A percentile compares a stretch with the other conserved stretches of the same genome.
phyloP scores from a whole-genome alignment of 2,329 filamentous ascomycete genomes.

The Endoconidiophora polonica region DNA sequence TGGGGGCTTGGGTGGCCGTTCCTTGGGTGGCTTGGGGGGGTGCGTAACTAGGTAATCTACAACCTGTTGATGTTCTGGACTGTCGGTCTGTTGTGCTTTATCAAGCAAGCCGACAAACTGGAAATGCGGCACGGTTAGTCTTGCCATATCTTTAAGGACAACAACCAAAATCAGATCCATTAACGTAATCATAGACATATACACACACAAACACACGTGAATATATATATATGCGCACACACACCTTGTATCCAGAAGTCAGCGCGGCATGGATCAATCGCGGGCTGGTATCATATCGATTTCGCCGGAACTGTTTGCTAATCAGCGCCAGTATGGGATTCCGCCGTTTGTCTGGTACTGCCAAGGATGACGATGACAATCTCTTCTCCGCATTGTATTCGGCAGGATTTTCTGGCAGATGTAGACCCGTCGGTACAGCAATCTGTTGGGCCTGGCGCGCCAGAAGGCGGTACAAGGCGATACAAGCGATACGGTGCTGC shows the following conservation, averaged over 20 bases:
- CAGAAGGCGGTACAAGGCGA: constrained; percentile 58
- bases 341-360: constrained; percentile 12
- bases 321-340: constrained; percentile 41
- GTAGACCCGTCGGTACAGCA: constrained; percentile 30
- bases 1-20: constrained; percentile 14
- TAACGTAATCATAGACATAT: too few species aligned
- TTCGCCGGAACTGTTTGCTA: constrained; percentile 43
- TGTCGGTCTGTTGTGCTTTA: constrained; percentile 23
- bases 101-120: constrained; percentile 28
- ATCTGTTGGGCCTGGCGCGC: constrained; percentile 39
- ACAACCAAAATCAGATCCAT: not conserved
- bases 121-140: not conserved
- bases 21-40: constrained; percentile 7
- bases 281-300: constrained; percentile 39
- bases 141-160: not conserved
- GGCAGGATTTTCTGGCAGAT: constrained; percentile 9
- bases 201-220: too few species aligned
- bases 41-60: constrained; percentile 14
- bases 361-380: constrained; percentile 16
- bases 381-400: not conserved
- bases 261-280: constrained; percentile 46
- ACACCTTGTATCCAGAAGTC: constrained; percentile 49
- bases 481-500: constrained; percentile 38
- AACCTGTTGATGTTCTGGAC: constrained; percentile 26
- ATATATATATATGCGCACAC: not conserved